Evolutionary conservation across 78 protist species (phyloP), one percentile per base, ranked within the genome.

Genomic region (Polysphondylium violaceum): DNA sequence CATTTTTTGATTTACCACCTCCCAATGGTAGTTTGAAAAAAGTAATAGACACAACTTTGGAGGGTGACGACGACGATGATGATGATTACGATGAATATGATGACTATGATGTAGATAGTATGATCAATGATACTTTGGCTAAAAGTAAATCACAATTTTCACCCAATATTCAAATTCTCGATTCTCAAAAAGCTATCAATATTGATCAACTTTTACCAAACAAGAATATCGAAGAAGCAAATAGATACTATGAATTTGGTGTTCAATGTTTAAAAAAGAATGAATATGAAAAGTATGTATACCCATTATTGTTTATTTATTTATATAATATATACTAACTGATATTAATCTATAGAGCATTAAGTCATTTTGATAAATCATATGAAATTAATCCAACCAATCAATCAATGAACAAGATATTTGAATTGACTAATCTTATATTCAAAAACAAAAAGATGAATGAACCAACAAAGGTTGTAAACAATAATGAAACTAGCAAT

Each of bases 381-480:
- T 83, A 83, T 83, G 91, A 83, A 47, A 67, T 69, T 12, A 67
- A 83, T n/a, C 91, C 91, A 68, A 83, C 91, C 2, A 69, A 58
- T 21, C 78, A 69, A 31, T 72, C 91, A 43, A 83, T 68, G 72
- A 83, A 83, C 27, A 83, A 83, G 51, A 71, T 83, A 31, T 83
- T 83, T 69, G 91, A 83, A 69, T 40, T 83, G 11, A 74, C 91
- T 21, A 83, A 40, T 58, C 19, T 68, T 14, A 83, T 83, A 7
- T 68, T 47, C 21, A 83, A 83, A 17, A 69, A 74, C 58, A 69
- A 81, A 23, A 56, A 33, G 16, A 33, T 6, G 35, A 38, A 6
- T 38, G 36, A 31, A n/a, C n/a, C n/a, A n/a, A n/a, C n/a, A n/a
- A n/a, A 72, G 19, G 35, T 8, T 65, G n/a, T 12, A 38, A 65